Percentiles rank a stretch among this genome's conserved stretches.
These are phyloP conservation scores for Phytophthora cactorum DNA, from an alignment of 352 stramenopile species.

Conservation along the genomic window DNA sequence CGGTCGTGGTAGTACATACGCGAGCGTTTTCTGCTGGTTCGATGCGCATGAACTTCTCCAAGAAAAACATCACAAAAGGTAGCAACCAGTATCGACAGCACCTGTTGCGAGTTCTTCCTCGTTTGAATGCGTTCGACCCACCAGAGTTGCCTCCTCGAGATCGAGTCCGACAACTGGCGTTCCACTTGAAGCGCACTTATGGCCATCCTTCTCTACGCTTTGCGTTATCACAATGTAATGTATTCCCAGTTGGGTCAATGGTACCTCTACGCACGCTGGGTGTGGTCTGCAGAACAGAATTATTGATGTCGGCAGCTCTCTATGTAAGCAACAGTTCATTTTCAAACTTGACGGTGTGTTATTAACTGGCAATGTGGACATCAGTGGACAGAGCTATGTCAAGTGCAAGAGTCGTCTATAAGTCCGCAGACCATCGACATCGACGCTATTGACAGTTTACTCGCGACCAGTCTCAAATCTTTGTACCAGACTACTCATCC, in stretches of 20 bases:
- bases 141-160: conserved; percentile 25
- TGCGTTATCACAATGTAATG: conserved; percentile 53
- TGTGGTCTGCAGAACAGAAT: conserved; percentile 42
- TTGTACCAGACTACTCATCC: conserved; percentile 5
- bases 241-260: conserved; percentile 41
- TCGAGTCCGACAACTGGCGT: conserved; percentile 43
- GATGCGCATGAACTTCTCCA: conserved; percentile 43
- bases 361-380: conserved; percentile 6
- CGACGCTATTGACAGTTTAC: conserved; percentile 62
- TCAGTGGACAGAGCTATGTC: conserved; percentile 50
- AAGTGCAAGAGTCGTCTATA: conserved; percentile 24
- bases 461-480: conserved; percentile 36
- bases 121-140: conserved; percentile 17
- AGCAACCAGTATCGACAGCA: conserved; percentile 40
- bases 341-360: neutral
- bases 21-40: conserved; percentile 35
- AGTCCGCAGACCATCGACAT: conserved; percentile 52
- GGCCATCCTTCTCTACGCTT: conserved; percentile 61
- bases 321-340: conserved; percentile 43
- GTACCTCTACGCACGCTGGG: conserved; percentile 40
- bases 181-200: conserved; percentile 45
- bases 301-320: conserved; percentile 41
- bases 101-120: conserved; percentile 38
- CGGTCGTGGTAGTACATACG: conserved; percentile 28
- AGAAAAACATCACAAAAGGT: conserved; percentile 38